Conservation (phyloP, 192 early-diverging fungal genomes). For the Coemansia sp. region DNA sequence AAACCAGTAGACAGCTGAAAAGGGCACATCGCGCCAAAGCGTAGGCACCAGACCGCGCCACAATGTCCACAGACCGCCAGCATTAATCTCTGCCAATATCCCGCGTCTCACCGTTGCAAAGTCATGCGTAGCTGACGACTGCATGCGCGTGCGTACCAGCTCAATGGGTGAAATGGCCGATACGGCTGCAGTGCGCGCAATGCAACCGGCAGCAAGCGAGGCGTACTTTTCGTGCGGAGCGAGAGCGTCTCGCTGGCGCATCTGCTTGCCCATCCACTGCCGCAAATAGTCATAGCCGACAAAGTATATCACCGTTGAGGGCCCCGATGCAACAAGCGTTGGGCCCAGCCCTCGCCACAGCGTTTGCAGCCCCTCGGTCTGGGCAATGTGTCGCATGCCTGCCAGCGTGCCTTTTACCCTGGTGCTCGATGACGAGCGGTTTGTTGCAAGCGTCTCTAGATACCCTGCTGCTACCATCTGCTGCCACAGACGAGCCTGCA, state of each 20-base stretch:
- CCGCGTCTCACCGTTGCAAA: constrained; percentile 58
- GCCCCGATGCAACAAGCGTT: constrained; percentile 83
- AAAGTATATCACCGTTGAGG: constrained; percentile 90
- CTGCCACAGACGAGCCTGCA: constrained; percentile 12
- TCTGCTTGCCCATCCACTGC: constrained; percentile 44
- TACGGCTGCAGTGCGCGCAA: constrained; percentile 74
- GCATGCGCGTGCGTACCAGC: constrained; percentile 87
- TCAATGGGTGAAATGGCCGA: constrained; percentile 85
- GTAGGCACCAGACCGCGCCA: constrained; percentile 88
- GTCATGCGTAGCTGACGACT: constrained; percentile 62
- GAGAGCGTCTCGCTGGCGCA: constrained; percentile 17
- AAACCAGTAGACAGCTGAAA: constrained; percentile 93
- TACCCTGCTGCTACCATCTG: constrained; percentile 7
- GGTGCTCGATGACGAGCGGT: neutral
- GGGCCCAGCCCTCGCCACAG: constrained; percentile 88
- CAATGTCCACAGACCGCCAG: constrained; percentile 58
- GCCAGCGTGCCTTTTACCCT: constrained; percentile 54
- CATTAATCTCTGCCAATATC: constrained; percentile 58
- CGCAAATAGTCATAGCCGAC: constrained; percentile 88
- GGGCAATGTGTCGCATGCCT: constrained; percentile 71
- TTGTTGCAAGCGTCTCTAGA: neutral
- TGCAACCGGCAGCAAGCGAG: constrained; percentile 69
- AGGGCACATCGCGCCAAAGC: constrained; percentile 92
- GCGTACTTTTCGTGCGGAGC: constrained; percentile 53
- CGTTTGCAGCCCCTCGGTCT: constrained; percentile 70